phyloP scores from a whole-genome alignment of 192 early-diverging fungal species.

The Linnemannia elongata region DNA sequence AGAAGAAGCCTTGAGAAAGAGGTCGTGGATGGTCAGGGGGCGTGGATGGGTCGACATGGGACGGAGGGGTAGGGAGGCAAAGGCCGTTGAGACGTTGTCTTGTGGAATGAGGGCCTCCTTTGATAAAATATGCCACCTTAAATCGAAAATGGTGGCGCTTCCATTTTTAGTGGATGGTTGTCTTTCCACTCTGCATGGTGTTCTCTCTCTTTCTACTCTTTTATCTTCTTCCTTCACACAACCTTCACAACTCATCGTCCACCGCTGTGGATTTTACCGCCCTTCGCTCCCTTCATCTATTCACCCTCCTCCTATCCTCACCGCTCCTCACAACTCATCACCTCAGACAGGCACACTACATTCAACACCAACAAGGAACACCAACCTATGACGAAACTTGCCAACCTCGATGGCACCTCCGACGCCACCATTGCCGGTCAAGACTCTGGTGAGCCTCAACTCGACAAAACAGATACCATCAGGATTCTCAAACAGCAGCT shows the following conservation, averaged over 20 bases:
- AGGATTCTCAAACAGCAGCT: neutral
- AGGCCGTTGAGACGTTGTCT: neutral
- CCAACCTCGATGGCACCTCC: neutral
- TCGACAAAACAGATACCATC: neutral
- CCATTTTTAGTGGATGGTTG: neutral
- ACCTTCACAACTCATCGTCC: neutral
- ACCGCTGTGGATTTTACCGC: neutral
- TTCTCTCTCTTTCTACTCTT: neutral
- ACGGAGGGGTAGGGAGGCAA: neutral
- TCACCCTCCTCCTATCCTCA: neutral
- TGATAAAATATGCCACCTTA: too few species aligned
- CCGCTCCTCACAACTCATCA: neutral
- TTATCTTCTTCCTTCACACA: neutral
- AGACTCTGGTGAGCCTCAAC: neutral
- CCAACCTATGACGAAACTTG: neutral
- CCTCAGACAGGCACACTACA: neutral
- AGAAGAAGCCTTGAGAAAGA: slow-evolving; percentile 19
- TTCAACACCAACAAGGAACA: neutral
- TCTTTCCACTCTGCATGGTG: neutral
- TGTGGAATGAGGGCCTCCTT: neutral
- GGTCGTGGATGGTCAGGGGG: slow-evolving; percentile 14
- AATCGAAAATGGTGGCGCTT: neutral
- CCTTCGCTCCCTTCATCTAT: neutral
- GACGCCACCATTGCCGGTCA: neutral
- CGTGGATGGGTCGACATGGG: neutral